These are phyloP conservation scores for Mychonastes homosphaera DNA, from an alignment of 139 green algal genomes.

Conservation along the genomic window DNA sequence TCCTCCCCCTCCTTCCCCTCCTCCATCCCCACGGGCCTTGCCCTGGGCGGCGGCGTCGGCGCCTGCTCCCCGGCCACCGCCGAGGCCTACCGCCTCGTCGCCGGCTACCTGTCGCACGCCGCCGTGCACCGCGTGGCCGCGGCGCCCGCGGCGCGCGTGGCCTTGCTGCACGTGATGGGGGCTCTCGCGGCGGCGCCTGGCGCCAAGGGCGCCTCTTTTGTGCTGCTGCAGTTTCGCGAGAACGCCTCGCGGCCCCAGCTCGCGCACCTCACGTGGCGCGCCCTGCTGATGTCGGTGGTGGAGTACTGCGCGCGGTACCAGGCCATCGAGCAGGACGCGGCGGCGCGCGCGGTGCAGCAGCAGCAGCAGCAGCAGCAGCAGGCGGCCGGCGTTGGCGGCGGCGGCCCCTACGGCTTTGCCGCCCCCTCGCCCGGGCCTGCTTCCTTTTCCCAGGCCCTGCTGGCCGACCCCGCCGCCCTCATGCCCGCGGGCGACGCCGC, in stretches of 20 bases:
- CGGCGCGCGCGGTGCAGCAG: not conserved
- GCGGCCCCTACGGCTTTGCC: not conserved
- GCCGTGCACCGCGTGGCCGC: slow-evolving; percentile 21
- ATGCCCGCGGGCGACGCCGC: slow-evolving; percentile 35
- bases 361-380: not conserved
- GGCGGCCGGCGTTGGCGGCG: not conserved
- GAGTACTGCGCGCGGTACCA: slow-evolving; percentile 36
- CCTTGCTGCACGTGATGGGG: slow-evolving; percentile 53
- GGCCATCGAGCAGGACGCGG: slow-evolving; percentile 9
- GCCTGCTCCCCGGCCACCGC: too few relatives aligned
- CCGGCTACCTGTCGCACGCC: too few relatives aligned
- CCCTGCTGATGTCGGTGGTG: slow-evolving; percentile 48
- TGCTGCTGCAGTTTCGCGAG: slow-evolving; percentile 33
- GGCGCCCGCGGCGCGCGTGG: slow-evolving; percentile 30
- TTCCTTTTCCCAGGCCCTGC: not conserved
- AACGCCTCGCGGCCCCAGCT: slow-evolving; percentile 21
- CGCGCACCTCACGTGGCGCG: slow-evolving; percentile 44
- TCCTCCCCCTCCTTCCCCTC: too few relatives aligned
- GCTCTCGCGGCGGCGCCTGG: slow-evolving; percentile 39
- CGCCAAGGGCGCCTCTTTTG: slow-evolving; percentile 33
- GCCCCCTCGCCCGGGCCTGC: too few relatives aligned
- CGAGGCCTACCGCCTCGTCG: too few relatives aligned
- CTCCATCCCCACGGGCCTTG: too few relatives aligned
- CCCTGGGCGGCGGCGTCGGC: too few relatives aligned
- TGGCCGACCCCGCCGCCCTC: slow-evolving; percentile 20